Percentiles rank a stretch among this genome's conserved stretches.
Evolutionary conservation across 768 basidiomycete species (phyloP).

Genomic region (Russula abietina): DNA sequence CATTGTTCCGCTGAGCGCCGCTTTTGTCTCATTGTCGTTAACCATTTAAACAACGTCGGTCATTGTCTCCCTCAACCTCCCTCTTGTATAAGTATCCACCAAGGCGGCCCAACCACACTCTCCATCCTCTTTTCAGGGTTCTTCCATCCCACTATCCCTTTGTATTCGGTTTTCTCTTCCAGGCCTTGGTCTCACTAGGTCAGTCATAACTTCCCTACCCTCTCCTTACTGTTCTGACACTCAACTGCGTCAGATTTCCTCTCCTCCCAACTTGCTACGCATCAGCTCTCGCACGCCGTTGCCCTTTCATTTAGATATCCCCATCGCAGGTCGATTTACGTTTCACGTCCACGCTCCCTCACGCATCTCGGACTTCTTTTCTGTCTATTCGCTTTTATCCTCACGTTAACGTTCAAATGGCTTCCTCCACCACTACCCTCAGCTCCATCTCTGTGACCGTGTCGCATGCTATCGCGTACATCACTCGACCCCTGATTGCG

Average conservation of each 20-base stretch:
- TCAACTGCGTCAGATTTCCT: constrained; percentile 7
- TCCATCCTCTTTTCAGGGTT: constrained; percentile 18
- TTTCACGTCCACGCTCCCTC: constrained; percentile 33
- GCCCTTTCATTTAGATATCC: constrained; percentile 24
- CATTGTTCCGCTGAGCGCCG: constrained; percentile 21
- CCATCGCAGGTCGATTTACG: constrained; percentile 30
- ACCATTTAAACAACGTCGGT: constrained; percentile 20
- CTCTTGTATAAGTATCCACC: constrained; percentile 30
- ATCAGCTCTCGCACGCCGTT: constrained; percentile 25
- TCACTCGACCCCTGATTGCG: constrained; percentile 58
- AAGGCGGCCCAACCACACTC: not conserved
- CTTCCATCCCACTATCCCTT: constrained; percentile 4
- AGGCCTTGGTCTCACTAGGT: constrained; percentile 9
- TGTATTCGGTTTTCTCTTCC: constrained; percentile 19
- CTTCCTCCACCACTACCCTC: constrained; percentile 34
- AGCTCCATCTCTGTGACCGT: constrained; percentile 55
- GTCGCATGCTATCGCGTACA: constrained; percentile 66
- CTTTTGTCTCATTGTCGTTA: constrained; percentile 32
- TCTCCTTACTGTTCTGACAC: not conserved
- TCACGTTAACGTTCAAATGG: constrained; percentile 18
- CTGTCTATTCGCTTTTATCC: constrained; percentile 15
- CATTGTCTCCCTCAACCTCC: constrained; percentile 30
- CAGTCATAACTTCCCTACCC: not conserved
- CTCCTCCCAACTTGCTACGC: constrained; percentile 27
- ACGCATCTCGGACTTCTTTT: constrained; percentile 26